These are phyloP conservation scores for Leccinum fallax DNA, from an alignment of 1,284 basidiomycete genomes.

Conservation along the genomic window DNA sequence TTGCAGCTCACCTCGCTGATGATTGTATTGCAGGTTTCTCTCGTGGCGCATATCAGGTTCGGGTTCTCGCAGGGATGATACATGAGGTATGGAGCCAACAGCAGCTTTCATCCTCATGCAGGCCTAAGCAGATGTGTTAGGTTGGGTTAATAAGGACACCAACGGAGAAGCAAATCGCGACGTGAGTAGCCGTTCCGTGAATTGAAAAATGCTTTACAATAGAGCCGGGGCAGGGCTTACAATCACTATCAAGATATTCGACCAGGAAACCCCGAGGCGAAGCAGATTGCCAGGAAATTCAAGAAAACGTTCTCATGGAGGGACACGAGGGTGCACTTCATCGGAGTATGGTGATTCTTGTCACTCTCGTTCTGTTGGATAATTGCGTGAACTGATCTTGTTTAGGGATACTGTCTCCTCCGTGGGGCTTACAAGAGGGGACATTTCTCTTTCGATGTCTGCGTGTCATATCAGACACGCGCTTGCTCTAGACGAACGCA, in stretches of 20 bases:
- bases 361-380: background rate
- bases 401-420: slow-evolving; percentile 40
- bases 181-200: background rate
- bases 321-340: slow-evolving; percentile 35
- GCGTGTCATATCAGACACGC: slow-evolving; percentile 20
- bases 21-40: slow-evolving; percentile 40
- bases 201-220: background rate
- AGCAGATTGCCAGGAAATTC: background rate
- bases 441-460: slow-evolving; percentile 22
- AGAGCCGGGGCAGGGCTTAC: slow-evolving; percentile 34
- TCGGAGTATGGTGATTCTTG: slow-evolving; percentile 36
- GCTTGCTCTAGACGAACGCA: background rate
- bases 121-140: background rate
- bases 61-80: slow-evolving; percentile 42
- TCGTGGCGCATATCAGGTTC: slow-evolving; percentile 44
- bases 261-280: background rate
- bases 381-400: background rate
- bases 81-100: slow-evolving; percentile 26
- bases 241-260: slow-evolving; percentile 32
- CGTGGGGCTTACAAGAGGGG: slow-evolving; percentile 6
- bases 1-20: background rate
- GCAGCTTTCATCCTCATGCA: background rate
- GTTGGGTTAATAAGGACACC: slow-evolving; percentile 17
- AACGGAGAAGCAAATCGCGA: slow-evolving; percentile 18
- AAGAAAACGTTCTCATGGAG: background rate